Evolutionary conservation across 345 rosid genomes (phyloP), one percentile per base, ranked within the genome.

Genomic region (Raphanus sativus): DNA sequence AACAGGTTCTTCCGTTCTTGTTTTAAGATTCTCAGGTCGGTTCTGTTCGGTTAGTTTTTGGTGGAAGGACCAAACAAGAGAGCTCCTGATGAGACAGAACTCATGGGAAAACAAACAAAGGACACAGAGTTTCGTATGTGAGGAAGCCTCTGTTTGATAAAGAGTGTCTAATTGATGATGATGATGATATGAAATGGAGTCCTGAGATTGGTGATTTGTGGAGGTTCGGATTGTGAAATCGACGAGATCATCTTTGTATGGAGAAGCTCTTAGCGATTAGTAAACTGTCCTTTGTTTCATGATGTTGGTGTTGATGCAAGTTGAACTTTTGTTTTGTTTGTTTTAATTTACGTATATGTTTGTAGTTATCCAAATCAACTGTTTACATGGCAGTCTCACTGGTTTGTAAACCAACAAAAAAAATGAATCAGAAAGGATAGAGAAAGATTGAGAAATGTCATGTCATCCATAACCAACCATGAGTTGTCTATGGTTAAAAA

Each of bases 51-150:
- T 88, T 94, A 15, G 90, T 89, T 30, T 30, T 77, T 92, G 70
- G 89, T 94, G 0, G 98, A 94, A 87, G 97, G 98, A 70, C 95
- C 93, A 94, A 90, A 82, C 34, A 32, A 83, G 82, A 21, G 21
- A 21, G 21, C 21, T 21, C 21, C 21, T 21, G 21, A 21, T 21
- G 21, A 21, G 21, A 21, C 21, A 21, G 93, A 92, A 70, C 90
- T 94, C 25, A 86, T 90, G 0, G 98, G 97, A 48, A 94, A 89
- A 21, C 21, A 21, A 21, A 21, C 21, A 21, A 21, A 21, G 21
- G 21, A 21, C 21, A 21, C 21, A 21, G 21, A 21, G 21, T 21
- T 21, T 21, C 21, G 21, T 21, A 21, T 21, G 21, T 21, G 21
- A 21, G 21, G 21, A 86, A 79, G 48, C 90, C 89, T 1, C 17